Conservation (phyloP, 129 eudicot genomes). For the Logfia minima region DNA sequence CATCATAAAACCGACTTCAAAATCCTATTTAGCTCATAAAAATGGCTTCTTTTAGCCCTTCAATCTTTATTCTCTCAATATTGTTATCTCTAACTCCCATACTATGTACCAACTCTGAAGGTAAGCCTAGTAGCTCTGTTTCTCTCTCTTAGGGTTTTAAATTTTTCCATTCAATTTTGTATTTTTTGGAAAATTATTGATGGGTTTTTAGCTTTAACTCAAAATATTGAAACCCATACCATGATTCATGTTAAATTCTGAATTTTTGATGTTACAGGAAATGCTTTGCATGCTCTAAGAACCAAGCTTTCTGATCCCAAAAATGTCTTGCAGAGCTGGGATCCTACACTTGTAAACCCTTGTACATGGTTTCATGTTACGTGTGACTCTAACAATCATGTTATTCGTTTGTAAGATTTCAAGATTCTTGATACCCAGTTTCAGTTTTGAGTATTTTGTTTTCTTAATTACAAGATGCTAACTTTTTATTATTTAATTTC, state of each 20-base stretch:
- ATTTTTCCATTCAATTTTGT: neutral
- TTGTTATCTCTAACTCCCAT: conserved; percentile 45
- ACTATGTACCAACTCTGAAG: conserved; percentile 69
- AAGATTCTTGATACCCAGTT: neutral
- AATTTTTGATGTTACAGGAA: conserved; percentile 46
- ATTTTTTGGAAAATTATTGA: conserved; percentile 9
- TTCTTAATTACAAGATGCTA: conserved; percentile 4
- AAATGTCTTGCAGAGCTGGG: conserved; percentile 83
- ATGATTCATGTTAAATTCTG: neutral
- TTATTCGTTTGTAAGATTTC: conserved; percentile 68
- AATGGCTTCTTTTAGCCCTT: conserved; percentile 33
- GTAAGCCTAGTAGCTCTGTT: conserved; percentile 21
- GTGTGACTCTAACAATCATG: conserved; percentile 63
- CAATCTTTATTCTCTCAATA: conserved; percentile 39
- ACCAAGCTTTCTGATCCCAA: conserved; percentile 66
- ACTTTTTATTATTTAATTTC: conserved; percentile 20
- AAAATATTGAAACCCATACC: conserved; percentile 21
- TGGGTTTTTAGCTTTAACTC: conserved; percentile 23
- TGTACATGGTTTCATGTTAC: conserved; percentile 96
- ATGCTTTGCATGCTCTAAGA: conserved; percentile 74
- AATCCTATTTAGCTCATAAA: conserved; percentile 24
- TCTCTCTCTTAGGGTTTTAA: conserved; percentile 26
- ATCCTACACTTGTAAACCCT: conserved; percentile 88
- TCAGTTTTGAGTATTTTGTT: neutral
- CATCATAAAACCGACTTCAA: conserved; percentile 30